Conservation (phyloP, 495 filamentous ascomycete genomes). For the Penicillium macrosclerotiorum region DNA sequence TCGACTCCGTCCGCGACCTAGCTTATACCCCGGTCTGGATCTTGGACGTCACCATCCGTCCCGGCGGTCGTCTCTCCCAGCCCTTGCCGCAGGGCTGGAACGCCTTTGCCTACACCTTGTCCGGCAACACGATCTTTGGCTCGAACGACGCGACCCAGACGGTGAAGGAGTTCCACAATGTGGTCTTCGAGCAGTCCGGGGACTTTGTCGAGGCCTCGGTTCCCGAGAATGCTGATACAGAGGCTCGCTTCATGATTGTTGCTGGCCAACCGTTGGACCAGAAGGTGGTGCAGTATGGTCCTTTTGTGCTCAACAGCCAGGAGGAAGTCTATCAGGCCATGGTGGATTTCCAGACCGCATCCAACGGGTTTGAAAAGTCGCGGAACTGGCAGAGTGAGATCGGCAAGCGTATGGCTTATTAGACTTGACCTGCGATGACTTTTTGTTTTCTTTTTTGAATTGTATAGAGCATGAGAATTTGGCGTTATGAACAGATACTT, state of each 20-base stretch:
- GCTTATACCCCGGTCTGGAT: slow-evolving; percentile 97
- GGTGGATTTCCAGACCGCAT: slow-evolving; percentile 77
- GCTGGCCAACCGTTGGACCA: slow-evolving; percentile 88
- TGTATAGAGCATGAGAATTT: slow-evolving; percentile 4
- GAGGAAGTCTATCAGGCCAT: slow-evolving; percentile 91
- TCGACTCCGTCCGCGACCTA: slow-evolving; percentile 82
- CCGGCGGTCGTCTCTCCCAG: slow-evolving; percentile 74
- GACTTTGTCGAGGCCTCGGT: slow-evolving; percentile 71
- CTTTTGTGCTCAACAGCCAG: slow-evolving; percentile 81
- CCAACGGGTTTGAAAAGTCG: slow-evolving; percentile 89
- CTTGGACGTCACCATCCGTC: slow-evolving; percentile 77
- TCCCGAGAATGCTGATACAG: slow-evolving; percentile 62
- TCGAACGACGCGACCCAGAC: slow-evolving; percentile 52
- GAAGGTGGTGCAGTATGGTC: slow-evolving; percentile 92
- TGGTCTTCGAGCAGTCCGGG: slow-evolving; percentile 81
- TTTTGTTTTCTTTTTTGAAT: slow-evolving; percentile 1
- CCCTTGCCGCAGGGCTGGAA: slow-evolving; percentile 81
- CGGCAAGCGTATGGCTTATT: slow-evolving; percentile 72
- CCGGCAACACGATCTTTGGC: slow-evolving; percentile 67
- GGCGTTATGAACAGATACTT: no score
- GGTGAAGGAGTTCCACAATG: slow-evolving; percentile 77
- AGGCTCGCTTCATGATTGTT: slow-evolving; percentile 71
- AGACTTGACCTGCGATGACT: slow-evolving; percentile 1
- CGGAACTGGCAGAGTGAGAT: slow-evolving; percentile 88
- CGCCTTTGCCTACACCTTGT: slow-evolving; percentile 80